phyloP scores from a whole-genome alignment of 1,284 basidiomycete genomes.

The Puccinia polysora region DNA sequence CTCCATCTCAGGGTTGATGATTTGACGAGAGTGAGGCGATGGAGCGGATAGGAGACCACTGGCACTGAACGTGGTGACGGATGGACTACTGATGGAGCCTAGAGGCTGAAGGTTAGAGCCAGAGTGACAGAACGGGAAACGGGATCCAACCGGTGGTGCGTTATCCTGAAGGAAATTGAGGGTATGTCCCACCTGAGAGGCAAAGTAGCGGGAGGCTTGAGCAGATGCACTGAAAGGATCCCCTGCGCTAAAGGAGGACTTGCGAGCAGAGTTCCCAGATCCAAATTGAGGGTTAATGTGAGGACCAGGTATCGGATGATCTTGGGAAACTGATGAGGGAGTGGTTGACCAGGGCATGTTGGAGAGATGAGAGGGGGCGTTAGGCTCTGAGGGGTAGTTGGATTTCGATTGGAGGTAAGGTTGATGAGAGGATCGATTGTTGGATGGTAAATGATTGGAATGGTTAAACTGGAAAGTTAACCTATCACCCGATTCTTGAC shows the following conservation, averaged over 20 bases:
- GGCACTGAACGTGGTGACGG: conserved; percentile 38
- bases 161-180: not conserved
- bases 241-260: conserved; percentile 42
- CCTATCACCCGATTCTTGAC: conserved; percentile 25
- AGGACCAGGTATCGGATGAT: not conserved
- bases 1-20: not conserved
- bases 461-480: conserved; percentile 13
- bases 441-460: conserved; percentile 6
- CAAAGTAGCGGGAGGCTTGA: conserved; percentile 39
- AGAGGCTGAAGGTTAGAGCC: conserved; percentile 22
- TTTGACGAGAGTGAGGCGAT: conserved; percentile 20
- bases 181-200: conserved; percentile 6
- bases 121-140: conserved; percentile 37
- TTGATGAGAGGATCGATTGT: not conserved
- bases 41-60: conserved; percentile 34
- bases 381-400: conserved; percentile 1
- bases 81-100: conserved; percentile 25
- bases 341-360: conserved; percentile 23
- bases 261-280: not conserved
- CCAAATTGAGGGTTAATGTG: not conserved
- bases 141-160: conserved; percentile 6
- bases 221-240: conserved; percentile 44
- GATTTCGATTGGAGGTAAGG: conserved; percentile 5
- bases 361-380: not conserved
- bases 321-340: not conserved